Evolutionary conservation across 352 stramenopile genomes (phyloP), one percentile per base, ranked within the genome.

Genomic region (Discostella stelligera): DNA sequence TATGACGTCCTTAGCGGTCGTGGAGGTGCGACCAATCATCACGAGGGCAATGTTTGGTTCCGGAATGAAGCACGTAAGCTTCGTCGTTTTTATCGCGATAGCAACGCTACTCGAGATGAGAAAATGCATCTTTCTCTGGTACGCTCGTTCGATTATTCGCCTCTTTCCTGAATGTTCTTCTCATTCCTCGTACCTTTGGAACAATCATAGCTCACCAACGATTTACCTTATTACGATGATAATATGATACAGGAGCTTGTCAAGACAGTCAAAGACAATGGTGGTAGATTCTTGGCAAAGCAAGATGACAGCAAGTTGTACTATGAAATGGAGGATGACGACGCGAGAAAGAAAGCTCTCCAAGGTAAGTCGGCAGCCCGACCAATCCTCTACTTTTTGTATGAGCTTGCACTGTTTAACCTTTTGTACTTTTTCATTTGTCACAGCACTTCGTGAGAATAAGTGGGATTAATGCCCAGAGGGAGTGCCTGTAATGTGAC

Each of bases 1-100:
- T 41, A 37, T 16, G 76, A 83, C 25, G 66, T 83, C 11, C 60
- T 83, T 21, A 62, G 50, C 66, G 85, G 85, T 18, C 72, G 85
- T 30, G 85, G 85, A 27, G 85, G 85, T 13, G 68, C 80, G 49
- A 90, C 85, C n/a, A 91, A 91, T 49, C 59, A 87, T 21, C 85
- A 90, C 61, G 20, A 63, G 3, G 83, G 85, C 10, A 82, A 82
- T 60, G 48, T 76, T 39, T 41, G 50, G 48, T 82, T 82, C 32
- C 64, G 74, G 27, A 46, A 82, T 39, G 63, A 72, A 66, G 71
- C 62, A 18, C n/a, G 64, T 6, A 71, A 71, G 30, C 63, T 72
- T 0, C 30, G 62, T 9, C 6, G 13, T 52, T 32, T 52, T 8
- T 77, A 77, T 53, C 52, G 52, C 52, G 20, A 60, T 49, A 30